phyloP scores from a whole-genome alignment of 768 basidiomycete genomes.

The Auricularia cornea region DNA sequence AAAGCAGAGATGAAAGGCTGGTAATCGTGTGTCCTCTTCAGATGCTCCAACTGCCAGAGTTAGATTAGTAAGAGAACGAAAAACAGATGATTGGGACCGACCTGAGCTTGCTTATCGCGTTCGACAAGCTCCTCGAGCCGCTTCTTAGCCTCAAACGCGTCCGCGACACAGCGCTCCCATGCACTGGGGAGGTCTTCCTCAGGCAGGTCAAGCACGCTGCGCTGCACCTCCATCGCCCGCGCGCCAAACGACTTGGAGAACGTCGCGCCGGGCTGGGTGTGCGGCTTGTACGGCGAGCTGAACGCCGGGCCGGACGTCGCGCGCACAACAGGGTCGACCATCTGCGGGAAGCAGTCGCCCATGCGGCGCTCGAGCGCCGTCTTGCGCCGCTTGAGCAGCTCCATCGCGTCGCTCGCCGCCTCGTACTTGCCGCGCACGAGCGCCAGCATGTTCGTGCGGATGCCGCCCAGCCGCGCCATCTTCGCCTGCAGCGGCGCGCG shows the following conservation, averaged over 20 bases:
- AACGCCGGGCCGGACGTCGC: constrained; percentile 24
- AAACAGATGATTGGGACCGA: constrained; percentile 22
- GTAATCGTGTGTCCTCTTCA: constrained; percentile 55
- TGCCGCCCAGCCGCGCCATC: constrained; percentile 52
- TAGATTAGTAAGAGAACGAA: neutral
- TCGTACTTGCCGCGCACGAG: constrained; percentile 46
- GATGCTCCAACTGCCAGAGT: constrained; percentile 40
- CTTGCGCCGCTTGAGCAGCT: constrained; percentile 43
- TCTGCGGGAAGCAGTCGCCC: constrained; percentile 32
- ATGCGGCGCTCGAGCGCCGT: constrained; percentile 38
- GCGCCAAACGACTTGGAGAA: constrained; percentile 40
- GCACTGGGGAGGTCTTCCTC: constrained; percentile 26
- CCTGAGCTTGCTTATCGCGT: constrained; percentile 36
- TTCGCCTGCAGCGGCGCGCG: constrained; percentile 52
- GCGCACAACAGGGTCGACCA: constrained; percentile 31
- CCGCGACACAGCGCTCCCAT: constrained; percentile 41
- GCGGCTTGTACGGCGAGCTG: constrained; percentile 19
- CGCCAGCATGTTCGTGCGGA: constrained; percentile 54
- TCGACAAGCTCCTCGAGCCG: constrained; percentile 42
- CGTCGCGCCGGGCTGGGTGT: constrained; percentile 20
- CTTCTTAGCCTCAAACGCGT: constrained; percentile 30
- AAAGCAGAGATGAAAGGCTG: constrained; percentile 51
- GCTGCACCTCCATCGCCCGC: constrained; percentile 33
- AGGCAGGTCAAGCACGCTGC: constrained; percentile 38
- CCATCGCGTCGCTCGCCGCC: constrained; percentile 42